Evolutionary conservation across 148 eudicot genomes (phyloP), one percentile per base, ranked within the genome.

Genomic region (Nepenthes gracilis): DNA sequence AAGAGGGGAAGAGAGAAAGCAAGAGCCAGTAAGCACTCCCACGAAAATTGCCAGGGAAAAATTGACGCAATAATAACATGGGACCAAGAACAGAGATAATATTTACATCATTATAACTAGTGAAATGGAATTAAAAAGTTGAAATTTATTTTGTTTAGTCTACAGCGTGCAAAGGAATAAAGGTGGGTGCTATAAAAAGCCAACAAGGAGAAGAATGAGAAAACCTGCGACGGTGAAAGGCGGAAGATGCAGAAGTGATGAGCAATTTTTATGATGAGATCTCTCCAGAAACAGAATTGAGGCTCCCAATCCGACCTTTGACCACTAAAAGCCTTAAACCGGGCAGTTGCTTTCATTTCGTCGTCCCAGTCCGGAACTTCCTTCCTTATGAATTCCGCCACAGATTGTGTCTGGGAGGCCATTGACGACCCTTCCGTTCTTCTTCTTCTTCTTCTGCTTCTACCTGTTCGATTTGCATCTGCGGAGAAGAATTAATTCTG

Each of bases 321-420:
- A 6, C 98, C 98, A 55, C 88, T 92, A 37, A 92, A 83, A 9
- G 85, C 98, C 74, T 88, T 92, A 65, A 80, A 92, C 33, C 96
- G 64, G 9, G 87, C 81, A 35, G 64, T 79, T 36, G 71, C 33
- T 72, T 78, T 78, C 37, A 68, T 74, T 8, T 79, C 86, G 34
- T 85, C 81, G 62, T 92, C 90, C 98, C 98, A 92, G 57, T 82
- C 98, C 12, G 56, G 66, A 13, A 92, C 82, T 66, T 72, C 74
- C 58, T 73, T 75, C 67, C 63, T 70, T 61, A 85, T 62, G 63
- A 69, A 78, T 14, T 82, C 79, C 59, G 50, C 59, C 35, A 79
- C 64, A 35, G 61, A 55, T 23, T 23, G 23, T 23, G 23, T 23
- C 61, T 35, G 45, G 33, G 48, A 12, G n/a, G 43, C 54, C 64